Evolutionary conservation across 2,329 filamentous ascomycete species (phyloP).

Genomic region (Alternaria viburni): DNA sequence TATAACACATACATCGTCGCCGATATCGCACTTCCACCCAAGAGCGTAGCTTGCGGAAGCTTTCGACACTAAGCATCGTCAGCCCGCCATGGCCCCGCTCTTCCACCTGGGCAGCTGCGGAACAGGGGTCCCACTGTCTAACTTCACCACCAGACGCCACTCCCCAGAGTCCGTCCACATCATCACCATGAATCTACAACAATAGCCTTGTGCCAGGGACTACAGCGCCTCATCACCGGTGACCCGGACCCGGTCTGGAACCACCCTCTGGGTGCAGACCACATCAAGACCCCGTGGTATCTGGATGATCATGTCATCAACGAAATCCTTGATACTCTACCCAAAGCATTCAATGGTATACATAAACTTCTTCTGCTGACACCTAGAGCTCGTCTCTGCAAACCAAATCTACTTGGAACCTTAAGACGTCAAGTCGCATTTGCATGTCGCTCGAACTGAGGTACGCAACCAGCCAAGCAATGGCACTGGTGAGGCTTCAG

Average conservation of each 20-base stretch:
- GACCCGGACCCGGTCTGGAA: constrained; percentile 12
- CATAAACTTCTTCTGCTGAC: neutral
- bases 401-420: neutral
- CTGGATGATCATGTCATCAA: neutral
- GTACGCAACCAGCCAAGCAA: constrained; percentile 29
- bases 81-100: constrained; percentile 7
- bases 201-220: constrained; percentile 1
- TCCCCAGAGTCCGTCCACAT: constrained; percentile 16
- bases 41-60: neutral
- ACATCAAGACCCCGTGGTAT: neutral
- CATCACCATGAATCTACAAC: constrained; percentile 11
- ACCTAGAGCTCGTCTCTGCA: too few relatives aligned
- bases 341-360: neutral
- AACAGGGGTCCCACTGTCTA: constrained; percentile 1
- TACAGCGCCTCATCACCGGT: constrained; percentile 7
- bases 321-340: neutral
- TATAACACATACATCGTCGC: neutral
- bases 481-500: constrained; percentile 29
- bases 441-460: neutral
- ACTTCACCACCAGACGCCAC: constrained; percentile 20
- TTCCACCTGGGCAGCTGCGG: neutral
- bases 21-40: neutral
- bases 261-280: constrained; percentile 12
- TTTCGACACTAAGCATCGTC: constrained; percentile 1
- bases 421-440: neutral